Evolutionary conservation across 225 moss, liverwort and hornwort species (phyloP).

Genomic region (Pseudoscleropodium purum): DNA sequence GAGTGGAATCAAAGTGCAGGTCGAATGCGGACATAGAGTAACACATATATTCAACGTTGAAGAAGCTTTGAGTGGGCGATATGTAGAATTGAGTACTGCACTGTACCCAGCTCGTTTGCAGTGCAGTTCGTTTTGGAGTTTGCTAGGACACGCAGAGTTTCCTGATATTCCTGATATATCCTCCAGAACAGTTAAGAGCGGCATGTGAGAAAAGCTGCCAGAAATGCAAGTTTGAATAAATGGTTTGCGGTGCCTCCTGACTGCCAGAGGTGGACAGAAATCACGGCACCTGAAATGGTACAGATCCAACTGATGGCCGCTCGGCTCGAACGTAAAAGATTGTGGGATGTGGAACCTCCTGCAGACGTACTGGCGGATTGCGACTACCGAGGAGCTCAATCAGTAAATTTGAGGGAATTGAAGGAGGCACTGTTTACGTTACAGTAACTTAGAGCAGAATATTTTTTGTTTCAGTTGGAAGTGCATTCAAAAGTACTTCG

Average conservation of each 20-base stretch:
- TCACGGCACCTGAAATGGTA: neutral
- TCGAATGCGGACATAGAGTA: neutral
- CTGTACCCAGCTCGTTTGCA: neutral
- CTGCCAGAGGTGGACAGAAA: neutral
- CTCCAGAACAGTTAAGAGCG: neutral
- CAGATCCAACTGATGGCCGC: neutral
- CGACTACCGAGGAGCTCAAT: neutral
- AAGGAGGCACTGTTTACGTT: too few species aligned
- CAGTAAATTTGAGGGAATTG: neutral
- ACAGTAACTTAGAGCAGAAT: too few species aligned
- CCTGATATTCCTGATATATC: neutral
- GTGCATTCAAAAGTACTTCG: too few species aligned
- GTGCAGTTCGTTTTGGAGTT: neutral
- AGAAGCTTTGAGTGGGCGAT: neutral
- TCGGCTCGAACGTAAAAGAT: neutral
- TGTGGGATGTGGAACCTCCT: neutral
- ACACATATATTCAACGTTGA: neutral
- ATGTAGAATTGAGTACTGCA: neutral
- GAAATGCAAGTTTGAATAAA: neutral
- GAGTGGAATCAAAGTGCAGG: neutral
- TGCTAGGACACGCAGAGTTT: too few species aligned
- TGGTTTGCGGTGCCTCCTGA: neutral
- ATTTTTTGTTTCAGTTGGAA: too few species aligned
- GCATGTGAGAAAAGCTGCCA: slow-evolving; percentile 22
- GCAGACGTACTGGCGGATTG: neutral